A percentile compares a stretch with the other conserved stretches of the same genome.
Evolutionary conservation across 306 rosid species (phyloP).

Genomic region (Cicer yamashitae): DNA sequence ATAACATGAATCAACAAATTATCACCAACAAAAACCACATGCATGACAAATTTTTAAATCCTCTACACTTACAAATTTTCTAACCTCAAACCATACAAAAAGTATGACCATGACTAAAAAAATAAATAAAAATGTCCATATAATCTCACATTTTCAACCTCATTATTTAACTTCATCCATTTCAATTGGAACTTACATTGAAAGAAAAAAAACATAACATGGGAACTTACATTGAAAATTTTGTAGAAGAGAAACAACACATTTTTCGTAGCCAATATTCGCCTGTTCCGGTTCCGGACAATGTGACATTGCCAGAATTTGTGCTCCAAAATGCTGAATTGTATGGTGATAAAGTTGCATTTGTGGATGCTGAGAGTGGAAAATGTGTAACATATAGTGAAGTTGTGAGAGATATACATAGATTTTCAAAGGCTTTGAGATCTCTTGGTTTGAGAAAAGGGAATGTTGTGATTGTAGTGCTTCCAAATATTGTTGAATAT

Average conservation of each 20-base stretch:
- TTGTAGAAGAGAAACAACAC: constrained; percentile 56
- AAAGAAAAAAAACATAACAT: constrained; percentile 30
- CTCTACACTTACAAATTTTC: constrained; percentile 49
- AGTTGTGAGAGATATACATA: constrained; percentile 61
- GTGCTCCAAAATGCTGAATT: constrained; percentile 71
- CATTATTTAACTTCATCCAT: constrained; percentile 15
- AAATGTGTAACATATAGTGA: constrained; percentile 67
- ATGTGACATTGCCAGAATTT: constrained; percentile 77
- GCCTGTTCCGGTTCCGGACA: constrained; percentile 65
- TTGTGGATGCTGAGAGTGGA: constrained; percentile 80
- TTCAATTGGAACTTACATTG: constrained; percentile 13
- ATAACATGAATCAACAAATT: constrained; percentile 63
- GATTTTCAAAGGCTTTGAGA: constrained; percentile 78
- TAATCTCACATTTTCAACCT: constrained; percentile 39
- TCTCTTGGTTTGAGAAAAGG: constrained; percentile 82
- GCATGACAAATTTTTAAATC: constrained; percentile 40
- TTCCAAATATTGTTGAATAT: constrained; percentile 86
- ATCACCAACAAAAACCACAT: constrained; percentile 53
- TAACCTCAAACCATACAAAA: constrained; percentile 48
- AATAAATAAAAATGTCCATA: not conserved
- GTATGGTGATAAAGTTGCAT: constrained; percentile 77
- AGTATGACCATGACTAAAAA: constrained; percentile 37
- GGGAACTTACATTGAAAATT: constrained; percentile 49
- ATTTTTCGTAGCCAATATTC: constrained; percentile 65
- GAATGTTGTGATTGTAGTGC: constrained; percentile 75